Conservation (phyloP, 768 basidiomycete genomes). For the Phallus indusiatus region DNA sequence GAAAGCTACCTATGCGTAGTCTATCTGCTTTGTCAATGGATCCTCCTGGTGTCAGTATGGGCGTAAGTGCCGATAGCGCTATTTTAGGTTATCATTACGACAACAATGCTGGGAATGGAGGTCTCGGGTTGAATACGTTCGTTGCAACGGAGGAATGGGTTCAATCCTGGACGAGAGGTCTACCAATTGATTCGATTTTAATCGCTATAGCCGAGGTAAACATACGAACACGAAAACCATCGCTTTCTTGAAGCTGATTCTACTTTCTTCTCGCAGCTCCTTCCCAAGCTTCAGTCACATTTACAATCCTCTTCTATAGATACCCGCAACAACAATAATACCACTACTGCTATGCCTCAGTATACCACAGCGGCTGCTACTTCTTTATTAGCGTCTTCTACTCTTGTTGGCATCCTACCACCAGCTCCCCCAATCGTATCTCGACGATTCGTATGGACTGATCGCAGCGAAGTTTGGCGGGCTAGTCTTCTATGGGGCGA, state of each 20-base stretch:
- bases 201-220: neutral
- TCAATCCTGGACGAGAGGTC: slow-evolving; percentile 7
- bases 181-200: neutral
- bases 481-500: slow-evolving; percentile 94
- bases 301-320: slow-evolving; percentile 26
- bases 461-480: slow-evolving; percentile 85
- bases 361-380: slow-evolving; percentile 29
- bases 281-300: slow-evolving; percentile 65
- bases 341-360: slow-evolving; percentile 51
- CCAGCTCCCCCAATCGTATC: slow-evolving; percentile 53
- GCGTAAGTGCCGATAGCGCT: slow-evolving; percentile 10
- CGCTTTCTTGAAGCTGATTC: neutral
- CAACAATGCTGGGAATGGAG: slow-evolving; percentile 26
- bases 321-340: slow-evolving; percentile 50
- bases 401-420: slow-evolving; percentile 66
- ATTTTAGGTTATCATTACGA: slow-evolving; percentile 3
- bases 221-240: neutral
- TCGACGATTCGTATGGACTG: slow-evolving; percentile 88
- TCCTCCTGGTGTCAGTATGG: slow-evolving; percentile 11
- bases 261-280: slow-evolving; percentile 52
- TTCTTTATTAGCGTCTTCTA: slow-evolving; percentile 50
- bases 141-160: slow-evolving; percentile 98
- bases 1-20: slow-evolving; percentile 75
- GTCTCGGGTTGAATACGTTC: slow-evolving; percentile 84
- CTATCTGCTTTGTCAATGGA: slow-evolving; percentile 5